Percentiles rank a stretch among this genome's conserved stretches.
These are phyloP conservation scores for Claviceps pazoutovae DNA, from an alignment of 2,329 filamentous ascomycete species.

Conservation along the genomic window DNA sequence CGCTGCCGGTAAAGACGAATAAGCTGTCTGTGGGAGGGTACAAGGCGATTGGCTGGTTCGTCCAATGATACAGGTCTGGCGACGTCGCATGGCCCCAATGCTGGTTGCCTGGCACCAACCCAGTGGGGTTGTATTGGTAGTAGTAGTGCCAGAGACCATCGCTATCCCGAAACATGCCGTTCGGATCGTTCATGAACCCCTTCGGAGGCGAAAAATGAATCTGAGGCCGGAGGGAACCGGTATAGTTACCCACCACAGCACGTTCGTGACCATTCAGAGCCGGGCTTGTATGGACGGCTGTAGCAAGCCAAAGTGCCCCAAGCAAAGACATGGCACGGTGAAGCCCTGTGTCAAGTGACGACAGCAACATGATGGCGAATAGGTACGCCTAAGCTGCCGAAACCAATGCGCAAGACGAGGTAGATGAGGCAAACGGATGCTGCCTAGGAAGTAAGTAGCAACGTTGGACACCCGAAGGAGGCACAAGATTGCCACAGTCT, in stretches of 20 bases:
- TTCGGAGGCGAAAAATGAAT: conserved; percentile 4
- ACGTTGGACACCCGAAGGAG: too few relatives aligned
- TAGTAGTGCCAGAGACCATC: conserved; percentile 49
- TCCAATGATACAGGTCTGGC: conserved; percentile 8
- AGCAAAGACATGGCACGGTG: background rate
- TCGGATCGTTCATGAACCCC: conserved; percentile 3
- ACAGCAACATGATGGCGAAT: too few relatives aligned
- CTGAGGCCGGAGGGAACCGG: conserved; percentile 9
- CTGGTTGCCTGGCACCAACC: conserved; percentile 39
- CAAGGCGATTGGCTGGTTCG: conserved; percentile 49
- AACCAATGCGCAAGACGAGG: too few relatives aligned
- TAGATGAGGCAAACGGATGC: too few relatives aligned
- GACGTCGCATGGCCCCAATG: conserved; percentile 56
- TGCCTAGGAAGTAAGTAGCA: too few relatives aligned
- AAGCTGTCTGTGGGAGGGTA: conserved; percentile 30
- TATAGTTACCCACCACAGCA: background rate
- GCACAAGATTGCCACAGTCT: too few relatives aligned
- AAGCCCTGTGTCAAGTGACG: too few relatives aligned
- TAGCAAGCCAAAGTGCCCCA: background rate
- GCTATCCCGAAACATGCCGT: conserved; percentile 27
- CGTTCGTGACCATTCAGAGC: background rate
- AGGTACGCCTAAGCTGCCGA: too few relatives aligned
- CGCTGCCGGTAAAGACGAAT: conserved; percentile 39
- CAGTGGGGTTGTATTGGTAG: conserved; percentile 41
- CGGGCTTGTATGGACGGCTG: background rate